Percentiles rank a stretch among this genome's conserved stretches.
Conservation (phyloP, 805 yeast genomes). For the Alloascoidea hylecoeti region DNA sequence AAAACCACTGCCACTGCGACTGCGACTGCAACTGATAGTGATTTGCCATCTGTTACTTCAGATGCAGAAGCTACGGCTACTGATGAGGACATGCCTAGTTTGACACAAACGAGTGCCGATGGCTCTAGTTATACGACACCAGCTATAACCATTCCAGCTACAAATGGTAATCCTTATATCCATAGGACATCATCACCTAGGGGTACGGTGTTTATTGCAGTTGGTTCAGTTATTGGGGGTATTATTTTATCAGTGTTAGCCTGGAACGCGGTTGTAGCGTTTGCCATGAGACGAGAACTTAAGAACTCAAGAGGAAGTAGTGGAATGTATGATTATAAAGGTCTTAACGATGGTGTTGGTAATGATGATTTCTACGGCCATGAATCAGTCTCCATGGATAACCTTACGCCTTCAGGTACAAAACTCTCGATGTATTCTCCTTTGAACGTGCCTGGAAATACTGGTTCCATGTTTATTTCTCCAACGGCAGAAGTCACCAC, state of each 20-base stretch:
- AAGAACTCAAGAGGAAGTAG: constrained; percentile 9
- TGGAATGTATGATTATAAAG: constrained; percentile 6
- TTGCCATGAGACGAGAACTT: constrained; percentile 24
- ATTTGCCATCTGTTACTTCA: background rate
- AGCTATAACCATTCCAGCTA: constrained; percentile 40
- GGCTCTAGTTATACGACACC: constrained; percentile 22
- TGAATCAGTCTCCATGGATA: constrained; percentile 7
- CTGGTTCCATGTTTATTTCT: constrained; percentile 42
- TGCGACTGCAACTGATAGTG: background rate
- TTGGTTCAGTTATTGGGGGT: constrained; percentile 56
- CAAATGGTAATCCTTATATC: constrained; percentile 50
- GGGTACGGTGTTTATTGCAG: constrained; percentile 77
- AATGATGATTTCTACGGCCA: constrained; percentile 1
- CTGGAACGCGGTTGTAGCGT: constrained; percentile 36
- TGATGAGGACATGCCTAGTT: background rate
- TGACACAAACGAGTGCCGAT: background rate
- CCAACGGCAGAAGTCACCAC: constrained; percentile 68
- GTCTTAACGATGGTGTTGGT: constrained; percentile 9
- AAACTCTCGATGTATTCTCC: constrained; percentile 8
- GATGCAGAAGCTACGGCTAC: background rate
- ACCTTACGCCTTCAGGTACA: constrained; percentile 9
- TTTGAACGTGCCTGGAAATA: constrained; percentile 7
- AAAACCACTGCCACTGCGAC: background rate
- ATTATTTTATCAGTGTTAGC: constrained; percentile 33
- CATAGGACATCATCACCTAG: constrained; percentile 35